phyloP scores from a whole-genome alignment of 805 yeast genomes.

The Hanseniaspora jakobsenii region DNA sequence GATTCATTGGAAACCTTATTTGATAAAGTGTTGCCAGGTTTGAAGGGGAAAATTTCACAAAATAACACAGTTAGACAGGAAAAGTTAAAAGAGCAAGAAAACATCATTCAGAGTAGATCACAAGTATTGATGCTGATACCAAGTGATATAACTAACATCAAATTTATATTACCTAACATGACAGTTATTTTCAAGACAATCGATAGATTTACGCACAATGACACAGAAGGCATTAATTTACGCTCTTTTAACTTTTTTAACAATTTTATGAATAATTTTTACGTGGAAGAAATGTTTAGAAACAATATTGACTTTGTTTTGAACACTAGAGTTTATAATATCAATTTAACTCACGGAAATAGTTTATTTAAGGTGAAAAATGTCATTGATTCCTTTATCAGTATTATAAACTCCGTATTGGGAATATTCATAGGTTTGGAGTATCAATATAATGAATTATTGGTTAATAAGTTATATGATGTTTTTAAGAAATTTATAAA shows the following conservation, averaged over 20 bases:
- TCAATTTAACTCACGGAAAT: neutral
- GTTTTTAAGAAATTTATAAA: neutral
- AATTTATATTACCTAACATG: slow-evolving; percentile 13
- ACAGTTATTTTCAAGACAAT: neutral
- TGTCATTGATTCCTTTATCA: neutral
- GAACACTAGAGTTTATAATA: slow-evolving; percentile 1
- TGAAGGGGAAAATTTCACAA: no score
- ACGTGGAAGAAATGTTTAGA: slow-evolving; percentile 3
- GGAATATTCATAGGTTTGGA: slow-evolving; percentile 8
- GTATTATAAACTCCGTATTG: neutral
- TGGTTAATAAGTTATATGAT: neutral
- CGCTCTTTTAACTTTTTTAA: neutral
- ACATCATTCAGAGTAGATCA: neutral
- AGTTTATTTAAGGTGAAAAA: neutral
- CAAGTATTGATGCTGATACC: slow-evolving; percentile 3
- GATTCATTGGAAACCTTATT: neutral
- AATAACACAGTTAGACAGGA: neutral
- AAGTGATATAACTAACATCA: slow-evolving; percentile 2
- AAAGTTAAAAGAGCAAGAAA: neutral
- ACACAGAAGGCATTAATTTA: neutral
- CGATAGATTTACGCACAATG: neutral
- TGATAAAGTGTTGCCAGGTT: neutral
- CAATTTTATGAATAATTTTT: slow-evolving; percentile 5
- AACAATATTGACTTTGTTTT: neutral
- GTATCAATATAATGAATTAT: slow-evolving; percentile 2